Evolutionary conservation across 306 rosid species (phyloP), one percentile per base, ranked within the genome.

Genomic region (Castanospermum australe): DNA sequence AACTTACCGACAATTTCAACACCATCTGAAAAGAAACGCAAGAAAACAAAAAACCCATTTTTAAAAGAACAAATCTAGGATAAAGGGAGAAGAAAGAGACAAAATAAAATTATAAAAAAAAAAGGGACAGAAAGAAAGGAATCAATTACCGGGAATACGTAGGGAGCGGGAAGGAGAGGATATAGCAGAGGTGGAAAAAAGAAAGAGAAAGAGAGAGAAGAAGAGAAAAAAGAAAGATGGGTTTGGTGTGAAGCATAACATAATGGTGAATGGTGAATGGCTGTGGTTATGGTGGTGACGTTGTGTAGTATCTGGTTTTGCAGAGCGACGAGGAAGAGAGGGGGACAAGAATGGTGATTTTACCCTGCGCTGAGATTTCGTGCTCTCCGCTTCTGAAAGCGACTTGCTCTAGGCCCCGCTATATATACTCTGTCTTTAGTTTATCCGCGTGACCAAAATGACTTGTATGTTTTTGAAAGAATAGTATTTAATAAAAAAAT

Each of bases 211-310:
- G 35, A 85, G 6, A 9, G 10, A 63, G 51, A 76, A 14, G 25
- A 71, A 24, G 35, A 84, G 78, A 66, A 82, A 71, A 6, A 66
- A 45, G 62, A 77, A 32, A 14, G 51, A 14, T 4, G 64, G 57
- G 60, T 39, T 75, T 38, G 87, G 79, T 75, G 68, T 65, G 35
- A 77, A 41, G 42, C 64, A 28, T 2, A 65, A 14, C 92, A 90
- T 88, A 14, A 32, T 84, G 81, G 76, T 22, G 77, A 13, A 72
- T 77, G 79, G 12, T 11, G 30, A 38, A 28, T 28, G 1, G 32
- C 3, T 28, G 3, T 28, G 32, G 3, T 28, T 28, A 28, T 28
- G 32, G 32, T 28, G 32, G 32, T 28, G 32, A n/a, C n/a, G n/a
- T n/a, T n/a, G n/a, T n/a, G n/a, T n/a, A n/a, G n/a, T n/a, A n/a